Conservation (phyloP, 2,329 filamentous ascomycete genomes). For the Claviceps quebecensis region DNA sequence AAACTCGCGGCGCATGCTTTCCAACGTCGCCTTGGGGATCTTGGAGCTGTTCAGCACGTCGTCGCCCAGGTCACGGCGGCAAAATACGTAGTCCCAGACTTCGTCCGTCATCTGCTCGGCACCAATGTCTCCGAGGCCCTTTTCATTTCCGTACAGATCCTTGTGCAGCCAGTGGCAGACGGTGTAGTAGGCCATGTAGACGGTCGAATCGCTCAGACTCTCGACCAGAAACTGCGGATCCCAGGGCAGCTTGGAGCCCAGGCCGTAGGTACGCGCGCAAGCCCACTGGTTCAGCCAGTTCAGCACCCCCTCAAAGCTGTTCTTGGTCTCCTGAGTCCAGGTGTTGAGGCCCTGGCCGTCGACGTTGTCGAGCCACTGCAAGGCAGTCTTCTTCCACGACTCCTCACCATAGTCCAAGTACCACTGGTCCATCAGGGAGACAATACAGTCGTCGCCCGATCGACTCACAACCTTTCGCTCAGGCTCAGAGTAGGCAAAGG, state of each 20-base stretch:
- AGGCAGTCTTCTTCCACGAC: slow-evolving; percentile 64
- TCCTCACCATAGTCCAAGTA: slow-evolving; percentile 94
- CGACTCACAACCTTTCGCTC: slow-evolving; percentile 79
- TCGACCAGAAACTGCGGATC: slow-evolving; percentile 84
- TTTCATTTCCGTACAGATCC: slow-evolving; percentile 69
- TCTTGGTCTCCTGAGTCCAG: slow-evolving; percentile 62
- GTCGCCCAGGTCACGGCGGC: slow-evolving; percentile 54
- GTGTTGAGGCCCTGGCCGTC: slow-evolving; percentile 60
- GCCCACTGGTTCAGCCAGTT: slow-evolving; percentile 95
- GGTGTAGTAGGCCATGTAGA: slow-evolving; percentile 80
- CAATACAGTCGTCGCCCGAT: slow-evolving; percentile 85
- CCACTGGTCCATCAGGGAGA: slow-evolving; percentile 91
- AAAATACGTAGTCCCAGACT: slow-evolving; percentile 94
- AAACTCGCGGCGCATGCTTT: slow-evolving; percentile 78
- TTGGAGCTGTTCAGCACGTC: slow-evolving; percentile 50
- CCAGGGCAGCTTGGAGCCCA: slow-evolving; percentile 92
- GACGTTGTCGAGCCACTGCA: slow-evolving; percentile 56
- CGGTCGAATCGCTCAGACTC: slow-evolving; percentile 77
- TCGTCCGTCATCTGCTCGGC: slow-evolving; percentile 86
- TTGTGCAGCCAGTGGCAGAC: slow-evolving; percentile 56
- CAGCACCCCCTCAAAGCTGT: slow-evolving; percentile 72
- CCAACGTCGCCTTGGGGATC: slow-evolving; percentile 60
- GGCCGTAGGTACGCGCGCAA: slow-evolving; percentile 77
- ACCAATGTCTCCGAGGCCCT: slow-evolving; percentile 53
- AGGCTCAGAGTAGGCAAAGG: slow-evolving; percentile 88